Percentiles rank a stretch among this genome's conserved stretches.
Evolutionary conservation across 2,329 filamentous ascomycete species (phyloP).

Genomic region (Trichophyton simii): DNA sequence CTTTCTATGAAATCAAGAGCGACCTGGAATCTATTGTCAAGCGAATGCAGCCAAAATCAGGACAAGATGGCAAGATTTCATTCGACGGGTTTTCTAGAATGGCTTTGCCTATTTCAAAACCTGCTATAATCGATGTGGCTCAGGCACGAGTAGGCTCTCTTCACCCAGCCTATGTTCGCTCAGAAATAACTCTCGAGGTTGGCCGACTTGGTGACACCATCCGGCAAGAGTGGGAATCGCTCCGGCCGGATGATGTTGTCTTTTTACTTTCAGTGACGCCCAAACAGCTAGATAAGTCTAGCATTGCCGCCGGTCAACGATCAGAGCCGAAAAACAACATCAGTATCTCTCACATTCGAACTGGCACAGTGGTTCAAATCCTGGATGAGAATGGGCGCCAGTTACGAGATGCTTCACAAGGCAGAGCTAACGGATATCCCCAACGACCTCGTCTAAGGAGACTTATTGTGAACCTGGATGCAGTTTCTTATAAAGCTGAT

Average conservation of each 20-base stretch:
- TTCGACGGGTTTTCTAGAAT: conserved; percentile 85
- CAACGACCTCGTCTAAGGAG: conserved; percentile 50
- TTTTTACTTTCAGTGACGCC: conserved; percentile 71
- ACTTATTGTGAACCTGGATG: conserved; percentile 70
- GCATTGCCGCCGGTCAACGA: conserved; percentile 17
- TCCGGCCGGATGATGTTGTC: conserved; percentile 77
- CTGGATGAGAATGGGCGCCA: conserved; percentile 71
- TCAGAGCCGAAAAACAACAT: conserved; percentile 26
- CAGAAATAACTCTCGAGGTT: conserved; percentile 76
- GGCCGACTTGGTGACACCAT: conserved; percentile 63
- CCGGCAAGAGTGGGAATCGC: conserved; percentile 76
- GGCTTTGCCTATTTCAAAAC: conserved; percentile 76
- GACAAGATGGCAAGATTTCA: conserved; percentile 46
- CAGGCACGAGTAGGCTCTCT: conserved; percentile 72
- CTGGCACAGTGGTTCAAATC: conserved; percentile 75
- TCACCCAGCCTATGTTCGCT: conserved; percentile 70
- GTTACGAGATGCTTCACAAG: conserved; percentile 45
- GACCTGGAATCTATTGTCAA: conserved; percentile 76
- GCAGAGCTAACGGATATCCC: conserved; percentile 50
- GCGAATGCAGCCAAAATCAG: conserved; percentile 58
- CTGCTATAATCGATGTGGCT: conserved; percentile 73
- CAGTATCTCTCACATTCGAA: conserved; percentile 59
- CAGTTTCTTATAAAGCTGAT: conserved; percentile 65
- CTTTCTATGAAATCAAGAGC: conserved; percentile 86
- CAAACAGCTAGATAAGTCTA: conserved; percentile 23